Evolutionary conservation across 306 rosid species (phyloP).

Genomic region (Quercus ilex): DNA sequence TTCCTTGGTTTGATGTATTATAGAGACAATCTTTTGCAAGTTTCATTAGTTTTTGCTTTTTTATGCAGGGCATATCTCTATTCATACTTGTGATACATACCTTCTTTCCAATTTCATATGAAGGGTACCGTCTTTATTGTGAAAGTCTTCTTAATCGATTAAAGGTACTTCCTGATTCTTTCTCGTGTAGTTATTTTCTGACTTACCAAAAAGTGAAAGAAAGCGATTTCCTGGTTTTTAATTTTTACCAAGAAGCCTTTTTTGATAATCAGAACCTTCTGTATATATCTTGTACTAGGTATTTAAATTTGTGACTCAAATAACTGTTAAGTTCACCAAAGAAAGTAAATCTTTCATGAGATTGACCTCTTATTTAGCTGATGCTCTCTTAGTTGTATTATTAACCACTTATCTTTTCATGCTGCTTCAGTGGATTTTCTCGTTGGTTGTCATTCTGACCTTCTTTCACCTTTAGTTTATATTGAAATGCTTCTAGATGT

Average conservation of each 20-base stretch:
- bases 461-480: too few relatives aligned
- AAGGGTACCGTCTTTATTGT: conserved; percentile 71
- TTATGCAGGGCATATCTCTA: conserved; percentile 68
- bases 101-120: conserved; percentile 72
- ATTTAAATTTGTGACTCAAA: background rate
- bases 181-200: conserved; percentile 6
- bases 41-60: conserved; percentile 7
- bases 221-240: background rate
- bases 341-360: background rate
- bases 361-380: background rate
- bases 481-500: too few relatives aligned
- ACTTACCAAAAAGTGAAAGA: background rate
- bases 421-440: too few relatives aligned
- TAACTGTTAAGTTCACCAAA: background rate
- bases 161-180: conserved; percentile 57
- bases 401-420: background rate
- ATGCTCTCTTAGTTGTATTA: background rate
- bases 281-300: background rate
- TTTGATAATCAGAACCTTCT: background rate
- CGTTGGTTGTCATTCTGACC: too few relatives aligned
- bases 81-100: conserved; percentile 56
- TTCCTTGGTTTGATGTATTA: conserved; percentile 8
- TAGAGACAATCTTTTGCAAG: background rate
- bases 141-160: conserved; percentile 47
- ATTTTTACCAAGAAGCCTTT: background rate